Conservation (phyloP, 2,329 filamentous ascomycete genomes). For the Neurospora sp. region DNA sequence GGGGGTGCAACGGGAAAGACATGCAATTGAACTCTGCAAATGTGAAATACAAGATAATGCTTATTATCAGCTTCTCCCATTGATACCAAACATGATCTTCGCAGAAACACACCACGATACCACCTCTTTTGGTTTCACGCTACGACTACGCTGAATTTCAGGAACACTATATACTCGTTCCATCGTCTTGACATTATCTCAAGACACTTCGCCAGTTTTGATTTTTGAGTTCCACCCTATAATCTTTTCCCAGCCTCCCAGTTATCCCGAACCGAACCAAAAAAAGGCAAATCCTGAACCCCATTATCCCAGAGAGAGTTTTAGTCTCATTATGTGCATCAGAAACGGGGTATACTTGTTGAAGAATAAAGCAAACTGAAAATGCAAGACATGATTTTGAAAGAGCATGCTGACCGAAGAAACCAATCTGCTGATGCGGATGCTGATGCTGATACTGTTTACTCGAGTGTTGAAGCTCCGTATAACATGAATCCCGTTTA, state of each 20-base stretch:
- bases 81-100: background rate
- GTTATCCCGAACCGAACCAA: background rate
- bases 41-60: background rate
- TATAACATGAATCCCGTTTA: background rate
- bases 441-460: background rate
- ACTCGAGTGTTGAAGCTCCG: background rate
- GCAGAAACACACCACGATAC: background rate
- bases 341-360: background rate
- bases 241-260: background rate
- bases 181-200: background rate
- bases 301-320: background rate
- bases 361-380: background rate
- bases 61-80: background rate
- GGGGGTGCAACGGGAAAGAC: background rate
- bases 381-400: background rate
- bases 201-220: background rate
- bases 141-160: background rate
- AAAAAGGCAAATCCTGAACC: background rate
- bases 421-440: background rate
- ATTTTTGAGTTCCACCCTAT: background rate
- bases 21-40: background rate
- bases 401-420: background rate
- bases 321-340: background rate
- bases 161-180: background rate
- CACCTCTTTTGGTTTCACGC: background rate